These are phyloP conservation scores for Mycosphaerella sp. DNA, from an alignment of 2,329 filamentous ascomycete genomes.

Conservation along the genomic window DNA sequence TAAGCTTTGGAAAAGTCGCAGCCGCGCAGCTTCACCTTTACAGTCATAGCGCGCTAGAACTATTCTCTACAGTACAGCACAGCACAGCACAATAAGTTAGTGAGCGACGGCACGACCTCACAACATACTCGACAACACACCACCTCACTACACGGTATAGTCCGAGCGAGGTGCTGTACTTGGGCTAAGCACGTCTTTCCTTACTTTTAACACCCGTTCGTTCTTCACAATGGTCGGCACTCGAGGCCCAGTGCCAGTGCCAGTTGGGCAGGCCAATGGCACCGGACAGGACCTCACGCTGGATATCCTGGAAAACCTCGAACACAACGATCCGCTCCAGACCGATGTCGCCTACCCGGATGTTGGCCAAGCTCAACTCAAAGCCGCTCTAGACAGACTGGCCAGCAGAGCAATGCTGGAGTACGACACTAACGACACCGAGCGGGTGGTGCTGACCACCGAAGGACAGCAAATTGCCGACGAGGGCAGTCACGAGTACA, in stretches of 20 bases:
- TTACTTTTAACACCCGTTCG: background rate
- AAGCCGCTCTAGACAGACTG: constrained; percentile 82
- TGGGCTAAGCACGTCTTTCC: background rate
- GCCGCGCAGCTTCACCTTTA: too few species aligned
- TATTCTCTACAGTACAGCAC: too few species aligned
- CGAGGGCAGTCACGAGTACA: constrained; percentile 47
- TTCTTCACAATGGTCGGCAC: constrained; percentile 17
- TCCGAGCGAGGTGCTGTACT: background rate
- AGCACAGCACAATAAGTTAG: too few species aligned
- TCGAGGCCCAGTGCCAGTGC: constrained; percentile 45
- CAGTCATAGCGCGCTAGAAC: too few species aligned
- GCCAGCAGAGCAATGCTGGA: constrained; percentile 77
- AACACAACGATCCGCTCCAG: constrained; percentile 34
- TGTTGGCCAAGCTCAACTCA: constrained; percentile 51
- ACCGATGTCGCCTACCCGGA: constrained; percentile 32
- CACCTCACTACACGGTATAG: too few species aligned
- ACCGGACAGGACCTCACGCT: constrained; percentile 55
- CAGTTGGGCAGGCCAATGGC: constrained; percentile 29
- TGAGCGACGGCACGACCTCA: too few species aligned
- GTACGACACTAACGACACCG: constrained; percentile 75
- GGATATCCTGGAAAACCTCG: constrained; percentile 69
- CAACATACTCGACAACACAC: too few species aligned
- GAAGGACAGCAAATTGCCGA: constrained; percentile 70
- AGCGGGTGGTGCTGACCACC: constrained; percentile 68
- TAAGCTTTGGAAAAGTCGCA: too few species aligned